phyloP scores from a whole-genome alignment of 805 yeast genomes.

The Maudiozyma serrabonitensis region DNA sequence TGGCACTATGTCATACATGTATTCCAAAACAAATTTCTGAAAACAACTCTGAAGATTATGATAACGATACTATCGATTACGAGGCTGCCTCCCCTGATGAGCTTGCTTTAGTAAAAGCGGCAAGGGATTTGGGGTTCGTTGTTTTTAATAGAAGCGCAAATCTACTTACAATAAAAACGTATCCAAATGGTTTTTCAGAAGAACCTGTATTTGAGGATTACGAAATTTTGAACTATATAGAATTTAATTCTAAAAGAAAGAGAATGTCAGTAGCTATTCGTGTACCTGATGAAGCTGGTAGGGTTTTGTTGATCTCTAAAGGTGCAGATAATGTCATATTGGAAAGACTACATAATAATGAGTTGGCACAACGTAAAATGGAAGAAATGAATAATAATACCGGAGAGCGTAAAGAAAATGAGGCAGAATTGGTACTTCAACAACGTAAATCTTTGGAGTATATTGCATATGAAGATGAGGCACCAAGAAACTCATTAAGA shows the following conservation, averaged over 20 bases:
- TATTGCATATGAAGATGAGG: slow-evolving; percentile 11
- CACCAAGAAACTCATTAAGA: slow-evolving; percentile 28
- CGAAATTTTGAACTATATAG: slow-evolving; percentile 70
- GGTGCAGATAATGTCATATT: slow-evolving; percentile 92
- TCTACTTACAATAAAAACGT: slow-evolving; percentile 57
- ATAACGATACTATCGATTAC: slow-evolving; percentile 52
- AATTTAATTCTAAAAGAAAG: slow-evolving; percentile 79
- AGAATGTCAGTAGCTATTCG: slow-evolving; percentile 84
- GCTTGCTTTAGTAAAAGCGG: slow-evolving; percentile 85
- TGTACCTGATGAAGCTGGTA: slow-evolving; percentile 53
- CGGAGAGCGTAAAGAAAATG: slow-evolving; percentile 56
- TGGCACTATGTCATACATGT: slow-evolving; percentile 87
- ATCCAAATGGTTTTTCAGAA: slow-evolving; percentile 69
- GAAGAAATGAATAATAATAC: slow-evolving; percentile 51
- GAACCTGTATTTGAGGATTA: slow-evolving; percentile 59
- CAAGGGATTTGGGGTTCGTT: slow-evolving; percentile 89
- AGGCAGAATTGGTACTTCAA: slow-evolving; percentile 65
- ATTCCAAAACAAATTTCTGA: slow-evolving; percentile 45
- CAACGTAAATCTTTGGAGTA: slow-evolving; percentile 41
- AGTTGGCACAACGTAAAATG: slow-evolving; percentile 53
- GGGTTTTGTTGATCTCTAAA: slow-evolving; percentile 73
- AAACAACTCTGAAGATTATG: neutral
- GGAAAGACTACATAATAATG: slow-evolving; percentile 53
- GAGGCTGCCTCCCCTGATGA: slow-evolving; percentile 98
- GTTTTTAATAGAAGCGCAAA: slow-evolving; percentile 59